Evolutionary conservation across 495 filamentous ascomycete species (phyloP), one percentile per base, ranked within the genome.

Genomic region (Annulohypoxylon maeteangense): DNA sequence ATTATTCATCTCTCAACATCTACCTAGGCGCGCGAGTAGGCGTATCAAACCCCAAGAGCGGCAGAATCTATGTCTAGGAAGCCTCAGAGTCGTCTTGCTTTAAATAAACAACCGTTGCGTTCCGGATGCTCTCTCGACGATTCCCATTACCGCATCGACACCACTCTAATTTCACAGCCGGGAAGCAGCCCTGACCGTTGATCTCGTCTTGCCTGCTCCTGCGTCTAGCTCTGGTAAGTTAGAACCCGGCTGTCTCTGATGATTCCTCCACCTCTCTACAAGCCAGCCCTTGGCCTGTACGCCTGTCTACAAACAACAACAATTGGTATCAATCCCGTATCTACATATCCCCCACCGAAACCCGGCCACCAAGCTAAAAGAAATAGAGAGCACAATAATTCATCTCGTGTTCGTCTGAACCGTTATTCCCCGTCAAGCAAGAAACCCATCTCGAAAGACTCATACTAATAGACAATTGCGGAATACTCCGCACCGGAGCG

Each of bases 271-370:
- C 11, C 53, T 73, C 53, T 73, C 65, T 68, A 73, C 61, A 73
- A 73, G 61, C 42, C 22, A 7, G n/a, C 40, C 1, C 40, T 20
- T 44, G 40, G 40, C 40, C 40, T 44, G 40, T 44, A 44, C 40
- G 40, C 40, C 40, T 20, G 40, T 44, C 40, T 44, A 53, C 23
- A 16, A 53, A 31, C 48, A 54, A 34, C 50, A 54, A 54, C 50
- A 54, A 73, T 62, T 72, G 70, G 70, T 73, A 73, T 73, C 70
- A 73, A 73, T 68, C 56, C 70, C 48, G 23, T 65, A 62, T 73
- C 65, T 73, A 73, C 70, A 73, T 25, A 73, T 45, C 50, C 53
- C 32, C 55, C 36, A 45, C 56, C 48, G 27, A 73, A 27, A 59
- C 59, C 59, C 54, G 18, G 14, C 47, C 61, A 44, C 54, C 12